Percentiles rank a stretch among this genome's conserved stretches.
phyloP scores from a whole-genome alignment of 805 yeast genomes.

The Saccharomycopsis lassenensis region DNA sequence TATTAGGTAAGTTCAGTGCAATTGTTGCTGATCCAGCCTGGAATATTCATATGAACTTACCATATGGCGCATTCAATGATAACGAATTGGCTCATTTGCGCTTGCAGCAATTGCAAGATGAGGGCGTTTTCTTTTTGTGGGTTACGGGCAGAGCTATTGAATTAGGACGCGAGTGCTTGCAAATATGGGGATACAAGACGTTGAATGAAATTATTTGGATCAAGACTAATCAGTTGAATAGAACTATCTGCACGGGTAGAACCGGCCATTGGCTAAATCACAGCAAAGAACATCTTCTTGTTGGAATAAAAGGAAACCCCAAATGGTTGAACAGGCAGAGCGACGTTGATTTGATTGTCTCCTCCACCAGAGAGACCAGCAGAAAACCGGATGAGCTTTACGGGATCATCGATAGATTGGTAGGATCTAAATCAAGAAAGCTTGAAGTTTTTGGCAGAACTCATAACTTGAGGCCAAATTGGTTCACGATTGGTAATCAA shows the following conservation, averaged over 20 bases:
- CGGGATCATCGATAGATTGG: constrained; percentile 75
- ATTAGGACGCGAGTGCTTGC: constrained; percentile 66
- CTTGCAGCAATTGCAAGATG: constrained; percentile 64
- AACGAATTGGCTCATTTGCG: not conserved
- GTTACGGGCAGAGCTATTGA: constrained; percentile 93
- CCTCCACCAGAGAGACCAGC: constrained; percentile 79
- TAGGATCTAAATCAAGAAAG: constrained; percentile 66
- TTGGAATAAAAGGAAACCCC: constrained; percentile 78
- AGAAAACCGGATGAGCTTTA: constrained; percentile 89
- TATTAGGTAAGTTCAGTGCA: constrained; percentile 72
- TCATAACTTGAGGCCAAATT: constrained; percentile 78
- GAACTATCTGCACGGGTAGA: constrained; percentile 90
- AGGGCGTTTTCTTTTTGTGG: constrained; percentile 81
- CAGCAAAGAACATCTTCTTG: constrained; percentile 80
- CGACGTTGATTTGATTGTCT: constrained; percentile 70
- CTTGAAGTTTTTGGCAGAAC: constrained; percentile 84
- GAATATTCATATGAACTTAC: constrained; percentile 81
- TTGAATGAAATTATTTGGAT: constrained; percentile 84
- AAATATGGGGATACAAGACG: constrained; percentile 73
- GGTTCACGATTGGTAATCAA: constrained; percentile 85
- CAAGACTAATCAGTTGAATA: constrained; percentile 74
- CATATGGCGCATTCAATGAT: constrained; percentile 2
- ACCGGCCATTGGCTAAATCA: constrained; percentile 98
- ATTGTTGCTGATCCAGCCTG: constrained; percentile 93
- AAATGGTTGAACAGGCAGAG: constrained; percentile 54